Percentiles rank a stretch among this genome's conserved stretches.
Evolutionary conservation across 2,329 filamentous ascomycete species (phyloP).

Genomic region (Apiospora malaysiana): DNA sequence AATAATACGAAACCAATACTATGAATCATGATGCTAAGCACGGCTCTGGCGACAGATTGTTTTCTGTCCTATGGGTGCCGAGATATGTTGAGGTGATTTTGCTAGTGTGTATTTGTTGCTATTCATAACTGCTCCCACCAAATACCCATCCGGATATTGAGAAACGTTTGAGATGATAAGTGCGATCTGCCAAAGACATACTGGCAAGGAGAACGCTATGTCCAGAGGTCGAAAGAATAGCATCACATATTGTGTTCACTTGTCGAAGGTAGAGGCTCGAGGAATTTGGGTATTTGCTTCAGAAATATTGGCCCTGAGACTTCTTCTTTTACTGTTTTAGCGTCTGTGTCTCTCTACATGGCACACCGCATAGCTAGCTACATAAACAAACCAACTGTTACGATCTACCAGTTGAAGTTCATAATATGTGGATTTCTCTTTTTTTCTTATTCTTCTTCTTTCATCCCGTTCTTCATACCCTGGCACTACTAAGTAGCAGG

Average conservation of each 20-base stretch:
- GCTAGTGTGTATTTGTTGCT: background rate
- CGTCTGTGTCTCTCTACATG: background rate
- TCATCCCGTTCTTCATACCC: background rate
- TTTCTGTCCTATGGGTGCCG: background rate
- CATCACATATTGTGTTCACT: background rate
- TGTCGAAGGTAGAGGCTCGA: background rate
- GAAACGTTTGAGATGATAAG: no score
- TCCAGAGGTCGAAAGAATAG: background rate
- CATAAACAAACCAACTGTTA: background rate
- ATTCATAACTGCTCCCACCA: background rate
- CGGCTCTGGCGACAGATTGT: background rate
- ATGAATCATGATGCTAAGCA: background rate
- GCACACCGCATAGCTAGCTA: background rate
- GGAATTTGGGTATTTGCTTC: background rate
- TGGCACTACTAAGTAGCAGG: background rate
- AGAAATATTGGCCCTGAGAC: background rate
- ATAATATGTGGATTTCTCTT: background rate
- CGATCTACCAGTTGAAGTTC: background rate
- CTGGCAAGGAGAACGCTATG: background rate
- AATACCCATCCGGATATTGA: no score
- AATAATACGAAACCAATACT: constrained; percentile 13
- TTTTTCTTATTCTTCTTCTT: background rate
- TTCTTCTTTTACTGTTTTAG: background rate
- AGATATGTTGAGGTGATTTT: background rate
- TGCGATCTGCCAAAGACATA: no score